Evolutionary conservation across 495 filamentous ascomycete species (phyloP), one percentile per base, ranked within the genome.

Genomic region (Xylaria bambusicola): DNA sequence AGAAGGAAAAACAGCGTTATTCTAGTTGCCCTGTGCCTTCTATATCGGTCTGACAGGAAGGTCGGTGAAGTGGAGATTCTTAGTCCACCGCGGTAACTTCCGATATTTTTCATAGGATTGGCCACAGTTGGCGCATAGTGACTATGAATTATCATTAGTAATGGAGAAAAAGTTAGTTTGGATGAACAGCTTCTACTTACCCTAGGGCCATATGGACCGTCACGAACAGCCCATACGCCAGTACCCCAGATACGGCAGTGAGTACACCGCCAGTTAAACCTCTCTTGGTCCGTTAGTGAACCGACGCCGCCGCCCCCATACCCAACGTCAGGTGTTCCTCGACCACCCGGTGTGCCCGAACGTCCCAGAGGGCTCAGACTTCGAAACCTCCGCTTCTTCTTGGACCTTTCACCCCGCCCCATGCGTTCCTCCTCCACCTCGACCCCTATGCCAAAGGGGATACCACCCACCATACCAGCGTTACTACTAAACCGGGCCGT

Each of bases 81-180:
- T 88, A 6, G 88, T 86, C 87, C 90, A 96, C 51, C 88, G 86
- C 2, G 95, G 92, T 0, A 94, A 80, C 53, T 88, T 84, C 70
- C 91, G 88, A 68, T 93, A 89, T 52, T 92, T 88, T 67, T 97
- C 93, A 66, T 86, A 97, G 4, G 91, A 76, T 51, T 91, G 87
- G 55, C 92, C 93, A 75, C 94, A 99, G 68, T 96, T 98, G 72
- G 89, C 88, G 75, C 94, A 99, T 20, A 99, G 84, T 21, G 91
- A 88, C 93, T 96, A 42, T 7, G n/a, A n/a, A n/a, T 52, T 27
- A 56, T 67, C 46, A 60, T 58, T 58, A 61, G 57, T 13, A 35
- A 42, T 17, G 20, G 7, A 49, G 20, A 46, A 24, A 26, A 40
- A 33, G 36, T n/a, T n/a, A n/a, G n/a, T n/a, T n/a, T n/a, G 8